These are phyloP conservation scores for Aspergillus sp. DNA, from an alignment of 2,329 filamentous ascomycete species.

Conservation along the genomic window DNA sequence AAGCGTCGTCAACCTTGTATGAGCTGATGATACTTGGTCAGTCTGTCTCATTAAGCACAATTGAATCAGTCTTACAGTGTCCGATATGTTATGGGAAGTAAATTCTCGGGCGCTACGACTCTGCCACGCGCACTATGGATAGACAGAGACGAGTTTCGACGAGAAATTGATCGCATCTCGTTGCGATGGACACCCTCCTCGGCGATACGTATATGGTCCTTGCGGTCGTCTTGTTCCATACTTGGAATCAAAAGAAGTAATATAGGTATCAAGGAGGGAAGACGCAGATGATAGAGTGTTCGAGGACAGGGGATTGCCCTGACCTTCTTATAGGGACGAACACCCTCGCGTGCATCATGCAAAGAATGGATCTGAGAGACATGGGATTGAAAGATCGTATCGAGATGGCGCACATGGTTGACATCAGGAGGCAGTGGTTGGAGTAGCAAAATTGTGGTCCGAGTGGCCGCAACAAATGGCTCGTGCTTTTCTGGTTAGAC, in stretches of 20 bases:
- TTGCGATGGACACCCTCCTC: constrained; percentile 4
- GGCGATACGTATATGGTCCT: not conserved
- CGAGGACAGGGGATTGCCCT: not conserved
- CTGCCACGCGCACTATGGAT: constrained; percentile 6
- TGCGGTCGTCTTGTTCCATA: constrained; percentile 1
- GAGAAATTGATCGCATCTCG: not conserved
- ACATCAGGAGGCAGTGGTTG: not conserved
- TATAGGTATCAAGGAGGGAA: not conserved
- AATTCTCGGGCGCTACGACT: constrained; percentile 8
- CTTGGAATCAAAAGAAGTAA: not conserved
- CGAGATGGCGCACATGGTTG: not conserved
- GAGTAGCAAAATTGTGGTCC: not conserved
- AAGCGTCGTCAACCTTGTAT: constrained; percentile 4
- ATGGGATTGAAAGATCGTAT: not conserved
- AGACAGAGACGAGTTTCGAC: constrained; percentile 5
- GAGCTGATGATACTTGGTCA: not conserved
- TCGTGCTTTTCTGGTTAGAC: not conserved
- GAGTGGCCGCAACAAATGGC: not conserved
- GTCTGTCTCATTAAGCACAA: not conserved
- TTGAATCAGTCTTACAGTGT: not conserved
- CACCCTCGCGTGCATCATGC: not conserved
- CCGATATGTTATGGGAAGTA: constrained; percentile 13
- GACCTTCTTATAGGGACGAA: not conserved
- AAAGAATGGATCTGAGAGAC: not conserved
- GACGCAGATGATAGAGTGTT: not conserved